Percentiles rank a stretch among this genome's conserved stretches.
Conservation (phyloP, 2,329 filamentous ascomycete genomes). For the Colletotrichum sp. region DNA sequence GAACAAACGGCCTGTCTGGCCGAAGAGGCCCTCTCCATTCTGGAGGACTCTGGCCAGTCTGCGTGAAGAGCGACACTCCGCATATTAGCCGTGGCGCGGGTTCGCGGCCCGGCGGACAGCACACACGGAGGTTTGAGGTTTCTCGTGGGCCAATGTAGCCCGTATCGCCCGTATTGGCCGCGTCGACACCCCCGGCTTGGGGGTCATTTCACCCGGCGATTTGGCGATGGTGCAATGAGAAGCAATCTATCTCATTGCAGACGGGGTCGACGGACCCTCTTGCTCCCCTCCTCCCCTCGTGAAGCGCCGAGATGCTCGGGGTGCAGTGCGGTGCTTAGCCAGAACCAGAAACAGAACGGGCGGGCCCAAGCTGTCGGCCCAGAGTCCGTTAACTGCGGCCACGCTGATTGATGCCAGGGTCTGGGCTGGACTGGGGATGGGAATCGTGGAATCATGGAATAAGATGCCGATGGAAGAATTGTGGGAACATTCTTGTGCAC, state of each 20-base stretch:
- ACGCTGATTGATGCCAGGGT: neutral
- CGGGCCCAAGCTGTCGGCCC: neutral
- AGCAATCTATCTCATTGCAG: conserved; percentile 3
- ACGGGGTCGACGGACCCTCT: neutral
- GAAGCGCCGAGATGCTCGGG: neutral
- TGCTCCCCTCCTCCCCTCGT: neutral
- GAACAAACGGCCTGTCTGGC: conserved; percentile 9
- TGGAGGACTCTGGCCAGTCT: conserved; percentile 2
- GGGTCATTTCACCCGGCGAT: neutral
- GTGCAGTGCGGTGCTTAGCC: neutral
- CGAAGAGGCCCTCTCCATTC: neutral
- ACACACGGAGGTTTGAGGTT: neutral
- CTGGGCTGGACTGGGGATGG: neutral
- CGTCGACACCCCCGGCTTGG: neutral
- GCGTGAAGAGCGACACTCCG: neutral
- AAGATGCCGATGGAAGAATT: neutral
- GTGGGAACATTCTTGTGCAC: neutral
- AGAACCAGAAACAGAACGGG: neutral
- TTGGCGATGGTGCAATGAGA: neutral
- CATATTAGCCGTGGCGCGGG: conserved; percentile 18
- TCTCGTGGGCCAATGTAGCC: neutral
- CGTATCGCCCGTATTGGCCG: neutral
- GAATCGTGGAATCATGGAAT: conserved; percentile 1
- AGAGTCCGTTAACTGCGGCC: neutral
- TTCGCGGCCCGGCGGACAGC: conserved; percentile 17